Conservation (phyloP, 1,284 basidiomycete species). For the Leccinum glutinopallens region DNA sequence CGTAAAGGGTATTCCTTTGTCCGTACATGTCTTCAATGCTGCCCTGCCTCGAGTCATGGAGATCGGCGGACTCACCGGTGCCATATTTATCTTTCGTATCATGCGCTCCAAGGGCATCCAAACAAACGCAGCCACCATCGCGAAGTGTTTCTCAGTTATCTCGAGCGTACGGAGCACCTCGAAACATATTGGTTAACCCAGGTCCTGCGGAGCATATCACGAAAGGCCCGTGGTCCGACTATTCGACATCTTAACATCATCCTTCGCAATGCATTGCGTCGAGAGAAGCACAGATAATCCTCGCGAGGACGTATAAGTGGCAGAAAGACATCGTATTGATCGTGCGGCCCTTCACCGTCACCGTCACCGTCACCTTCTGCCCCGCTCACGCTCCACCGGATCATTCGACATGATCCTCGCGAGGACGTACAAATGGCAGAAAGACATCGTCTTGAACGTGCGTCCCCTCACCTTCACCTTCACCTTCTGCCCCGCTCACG, state of each 20-base stretch:
- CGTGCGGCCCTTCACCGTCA: no score
- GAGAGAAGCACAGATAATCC: conserved; percentile 45
- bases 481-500: conserved; percentile 10
- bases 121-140: conserved; percentile 53
- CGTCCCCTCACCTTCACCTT: conserved; percentile 9
- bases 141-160: conserved; percentile 53
- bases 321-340: no score
- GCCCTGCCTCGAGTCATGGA: conserved; percentile 52
- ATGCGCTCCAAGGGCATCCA: conserved; percentile 53
- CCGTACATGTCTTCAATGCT: conserved; percentile 58
- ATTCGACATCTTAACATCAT: conserved; percentile 53
- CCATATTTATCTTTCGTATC: conserved; percentile 47
- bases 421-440: no score
- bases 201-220: conserved; percentile 47
- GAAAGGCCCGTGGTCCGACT: conserved; percentile 43
- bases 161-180: conserved; percentile 44
- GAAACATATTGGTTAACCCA: conserved; percentile 49
- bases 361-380: no score
- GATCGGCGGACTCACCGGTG: conserved; percentile 48
- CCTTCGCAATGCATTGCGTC: conserved; percentile 49
- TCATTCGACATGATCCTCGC: no score
- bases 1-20: conserved; percentile 43
- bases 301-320: no score
- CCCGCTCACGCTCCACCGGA: no score
- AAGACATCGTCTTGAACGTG: conserved; percentile 45